phyloP scores from a whole-genome alignment of 2,329 filamentous ascomycete species.

The Colletotrichum falcatum region DNA sequence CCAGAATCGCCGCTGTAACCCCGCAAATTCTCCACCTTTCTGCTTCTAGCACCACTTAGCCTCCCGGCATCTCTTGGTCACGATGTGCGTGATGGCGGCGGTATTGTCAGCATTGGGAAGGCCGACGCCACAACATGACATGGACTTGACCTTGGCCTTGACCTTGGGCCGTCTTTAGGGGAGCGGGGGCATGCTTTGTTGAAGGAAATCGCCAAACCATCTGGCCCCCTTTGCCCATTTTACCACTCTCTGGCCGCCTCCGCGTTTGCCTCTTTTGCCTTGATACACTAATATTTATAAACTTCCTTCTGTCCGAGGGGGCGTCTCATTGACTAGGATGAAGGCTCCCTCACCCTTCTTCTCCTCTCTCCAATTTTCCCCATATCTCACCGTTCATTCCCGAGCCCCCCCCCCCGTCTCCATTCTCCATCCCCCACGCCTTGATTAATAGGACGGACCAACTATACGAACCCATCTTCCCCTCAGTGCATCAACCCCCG shows the following conservation, averaged over 20 bases:
- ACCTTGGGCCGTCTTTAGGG: neutral
- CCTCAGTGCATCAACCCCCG: constrained; percentile 34
- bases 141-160: constrained; percentile 27
- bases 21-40: constrained; percentile 42
- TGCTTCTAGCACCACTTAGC: constrained; percentile 37
- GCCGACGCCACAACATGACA: constrained; percentile 22
- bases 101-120: constrained; percentile 41
- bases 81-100: constrained; percentile 37
- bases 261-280: constrained; percentile 3
- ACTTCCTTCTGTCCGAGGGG: neutral
- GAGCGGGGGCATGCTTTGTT: constrained; percentile 13
- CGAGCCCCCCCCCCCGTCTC: constrained; percentile 24
- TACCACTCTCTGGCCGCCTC: constrained; percentile 7
- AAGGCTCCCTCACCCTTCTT: neutral
- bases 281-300: neutral
- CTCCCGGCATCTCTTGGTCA: constrained; percentile 36
- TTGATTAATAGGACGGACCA: constrained; percentile 25
- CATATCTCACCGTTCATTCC: constrained; percentile 32
- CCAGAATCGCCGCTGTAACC: constrained; percentile 39
- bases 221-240: constrained; percentile 8
- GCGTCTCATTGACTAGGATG: constrained; percentile 19
- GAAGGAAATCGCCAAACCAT: constrained; percentile 31
- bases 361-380: constrained; percentile 24
- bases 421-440: constrained; percentile 32
- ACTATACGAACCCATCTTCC: constrained; percentile 37